Evolutionary conservation across 2,329 filamentous ascomycete species (phyloP).

Genomic region (Penicillium sp.): DNA sequence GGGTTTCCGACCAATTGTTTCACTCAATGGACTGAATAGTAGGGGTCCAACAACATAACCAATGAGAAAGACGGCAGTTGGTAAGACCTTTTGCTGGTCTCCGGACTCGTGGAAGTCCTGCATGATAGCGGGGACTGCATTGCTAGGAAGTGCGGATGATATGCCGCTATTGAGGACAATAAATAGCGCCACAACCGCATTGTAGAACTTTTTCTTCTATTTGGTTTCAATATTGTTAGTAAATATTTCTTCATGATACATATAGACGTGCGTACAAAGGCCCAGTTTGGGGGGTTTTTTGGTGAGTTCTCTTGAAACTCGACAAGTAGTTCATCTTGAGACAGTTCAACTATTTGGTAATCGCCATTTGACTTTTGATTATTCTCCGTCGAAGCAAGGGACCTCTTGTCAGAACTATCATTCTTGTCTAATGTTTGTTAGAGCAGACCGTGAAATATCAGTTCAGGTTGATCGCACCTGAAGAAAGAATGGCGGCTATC

Average conservation of each 20-base stretch:
- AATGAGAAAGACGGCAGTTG: conserved; percentile 40
- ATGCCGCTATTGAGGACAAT: conserved; percentile 42
- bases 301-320: conserved; percentile 28
- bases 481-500: conserved; percentile 11
- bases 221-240: not conserved
- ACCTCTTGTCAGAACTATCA: conserved; percentile 1
- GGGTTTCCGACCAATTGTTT: conserved; percentile 41
- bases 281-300: conserved; percentile 30
- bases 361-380: conserved; percentile 6
- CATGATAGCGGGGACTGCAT: conserved; percentile 40
- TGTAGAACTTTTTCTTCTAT: conserved; percentile 33
- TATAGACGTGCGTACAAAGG: conserved; percentile 22
- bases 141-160: conserved; percentile 41
- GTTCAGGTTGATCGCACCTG: conserved; percentile 14
- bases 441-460: not conserved
- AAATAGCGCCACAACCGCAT: conserved; percentile 26
- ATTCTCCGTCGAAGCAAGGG: conserved; percentile 1
- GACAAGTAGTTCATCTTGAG: conserved; percentile 26
- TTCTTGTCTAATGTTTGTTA: conserved; percentile 15
- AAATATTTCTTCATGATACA: not conserved
- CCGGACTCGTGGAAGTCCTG: conserved; percentile 33
- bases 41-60: conserved; percentile 45
- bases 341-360: conserved; percentile 24
- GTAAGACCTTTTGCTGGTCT: conserved; percentile 33
- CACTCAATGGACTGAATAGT: conserved; percentile 46